Percentiles rank a stretch among this genome's conserved stretches.
Conservation (phyloP, 2,329 filamentous ascomycete genomes). For the Sclerotinia nivalis region DNA sequence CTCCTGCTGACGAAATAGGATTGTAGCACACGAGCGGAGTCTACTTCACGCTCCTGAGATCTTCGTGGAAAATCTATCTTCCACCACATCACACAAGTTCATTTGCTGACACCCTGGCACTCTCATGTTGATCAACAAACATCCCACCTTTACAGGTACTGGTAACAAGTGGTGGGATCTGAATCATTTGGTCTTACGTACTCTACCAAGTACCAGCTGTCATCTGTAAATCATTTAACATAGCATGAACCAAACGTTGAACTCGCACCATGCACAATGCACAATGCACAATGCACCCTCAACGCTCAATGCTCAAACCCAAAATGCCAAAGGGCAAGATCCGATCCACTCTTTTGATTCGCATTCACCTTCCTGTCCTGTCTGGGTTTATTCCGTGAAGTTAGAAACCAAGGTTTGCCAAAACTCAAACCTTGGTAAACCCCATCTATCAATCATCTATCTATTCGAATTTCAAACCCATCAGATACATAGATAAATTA, state of each 20-base stretch:
- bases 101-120: not conserved
- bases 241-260: too few relatives aligned
- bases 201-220: too few relatives aligned
- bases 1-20: not conserved
- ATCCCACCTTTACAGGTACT: slow-evolving; percentile 3
- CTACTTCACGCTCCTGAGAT: not conserved
- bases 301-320: not conserved
- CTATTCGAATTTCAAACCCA: not conserved
- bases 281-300: not conserved
- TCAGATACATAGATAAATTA: not conserved
- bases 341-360: not conserved
- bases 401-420: too few relatives aligned
- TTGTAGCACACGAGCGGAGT: not conserved
- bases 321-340: not conserved
- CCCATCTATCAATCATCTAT: not conserved
- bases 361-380: too few relatives aligned
- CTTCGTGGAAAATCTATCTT: not conserved
- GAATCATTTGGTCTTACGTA: not conserved
- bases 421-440: not conserved
- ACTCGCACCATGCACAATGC: too few relatives aligned
- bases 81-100: not conserved
- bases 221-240: too few relatives aligned
- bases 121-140: too few relatives aligned
- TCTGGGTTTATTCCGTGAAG: too few relatives aligned
- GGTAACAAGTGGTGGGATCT: not conserved